Conservation (phyloP, 441 rosid species). For the Adansonia grandidieri region DNA sequence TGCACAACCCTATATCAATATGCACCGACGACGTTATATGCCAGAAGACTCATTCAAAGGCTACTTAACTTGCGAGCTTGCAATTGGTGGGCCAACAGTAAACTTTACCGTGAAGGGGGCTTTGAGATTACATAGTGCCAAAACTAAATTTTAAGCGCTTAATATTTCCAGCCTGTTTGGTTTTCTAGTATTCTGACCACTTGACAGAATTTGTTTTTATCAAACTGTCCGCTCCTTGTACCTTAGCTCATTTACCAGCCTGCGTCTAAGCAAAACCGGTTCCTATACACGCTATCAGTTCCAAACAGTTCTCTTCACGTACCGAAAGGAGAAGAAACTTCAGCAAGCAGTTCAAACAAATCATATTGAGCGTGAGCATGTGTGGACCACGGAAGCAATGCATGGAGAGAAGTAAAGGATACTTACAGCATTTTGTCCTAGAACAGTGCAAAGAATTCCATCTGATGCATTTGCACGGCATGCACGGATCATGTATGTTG, state of each 20-base stretch:
- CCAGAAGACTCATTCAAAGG: neutral
- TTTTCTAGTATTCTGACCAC: neutral
- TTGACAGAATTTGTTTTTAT: neutral
- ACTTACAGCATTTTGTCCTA: slow-evolving; percentile 98
- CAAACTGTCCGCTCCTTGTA: neutral
- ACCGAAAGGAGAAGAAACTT: neutral
- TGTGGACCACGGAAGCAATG: too few species aligned
- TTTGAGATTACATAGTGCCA: neutral
- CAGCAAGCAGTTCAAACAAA: neutral
- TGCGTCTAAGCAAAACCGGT: neutral
- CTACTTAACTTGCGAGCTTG: neutral
- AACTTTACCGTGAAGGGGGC: neutral
- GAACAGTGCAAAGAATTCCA: slow-evolving; percentile 90
- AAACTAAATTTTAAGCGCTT: neutral
- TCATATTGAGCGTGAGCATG: neutral
- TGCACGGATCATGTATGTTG: slow-evolving; percentile 98
- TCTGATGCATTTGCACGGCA: slow-evolving; percentile 98
- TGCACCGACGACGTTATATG: neutral
- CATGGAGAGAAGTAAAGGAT: neutral
- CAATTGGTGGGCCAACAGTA: neutral
- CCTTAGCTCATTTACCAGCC: neutral
- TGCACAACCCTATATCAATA: neutral
- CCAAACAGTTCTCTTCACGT: neutral
- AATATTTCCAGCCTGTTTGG: neutral
- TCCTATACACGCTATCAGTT: neutral